Evolutionary conservation across 306 rosid species (phyloP), one percentile per base, ranked within the genome.

Genomic region (Medicago lupulina): DNA sequence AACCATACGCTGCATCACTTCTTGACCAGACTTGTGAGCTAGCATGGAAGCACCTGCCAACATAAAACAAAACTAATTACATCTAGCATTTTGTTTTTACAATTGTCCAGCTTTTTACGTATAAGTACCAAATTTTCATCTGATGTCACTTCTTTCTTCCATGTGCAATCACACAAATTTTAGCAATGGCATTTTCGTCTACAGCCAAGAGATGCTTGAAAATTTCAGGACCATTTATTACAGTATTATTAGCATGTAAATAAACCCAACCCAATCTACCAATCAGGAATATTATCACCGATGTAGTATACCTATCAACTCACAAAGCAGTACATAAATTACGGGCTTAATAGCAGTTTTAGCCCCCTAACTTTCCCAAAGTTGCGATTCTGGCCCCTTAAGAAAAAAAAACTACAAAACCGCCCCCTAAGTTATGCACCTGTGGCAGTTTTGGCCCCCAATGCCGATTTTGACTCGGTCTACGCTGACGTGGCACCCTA

Each of bases 31-130:
- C 75, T 58, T 70, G 84, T 4, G 85, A 71, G 80, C 84, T 91
- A 66, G 85, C 85, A 85, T 87, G 98, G 83, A 89, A 87, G 81
- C 75, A 83, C 91, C 98, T 91, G 67, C 23, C 60, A 79, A 68
- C 11, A 8, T 21, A 79, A 79, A 76, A 73, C 54, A 66, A 79
- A 79, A 47, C 63, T 64, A 59, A 70, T 75, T 34, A 71, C 51
- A 41, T 43, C 55, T 57, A 69, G 39, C 64, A 55, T 77, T 65
- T 49, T 31, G 9, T 53, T 34, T 60, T 66, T 63, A 46, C 68
- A 74, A 12, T 67, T 41, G 55, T 36, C 19, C 16, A 43, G 31
- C 59, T 50, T 63, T 39, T 53, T 43, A 31, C 67, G 9, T 10
- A 67, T 14, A 39, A 8, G 21, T 17, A 62, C 44, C 13, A 16